Base-by-base conservation (phyloP, 352 stramenopile genomes). In the Globisporangium spinosum region DNA sequence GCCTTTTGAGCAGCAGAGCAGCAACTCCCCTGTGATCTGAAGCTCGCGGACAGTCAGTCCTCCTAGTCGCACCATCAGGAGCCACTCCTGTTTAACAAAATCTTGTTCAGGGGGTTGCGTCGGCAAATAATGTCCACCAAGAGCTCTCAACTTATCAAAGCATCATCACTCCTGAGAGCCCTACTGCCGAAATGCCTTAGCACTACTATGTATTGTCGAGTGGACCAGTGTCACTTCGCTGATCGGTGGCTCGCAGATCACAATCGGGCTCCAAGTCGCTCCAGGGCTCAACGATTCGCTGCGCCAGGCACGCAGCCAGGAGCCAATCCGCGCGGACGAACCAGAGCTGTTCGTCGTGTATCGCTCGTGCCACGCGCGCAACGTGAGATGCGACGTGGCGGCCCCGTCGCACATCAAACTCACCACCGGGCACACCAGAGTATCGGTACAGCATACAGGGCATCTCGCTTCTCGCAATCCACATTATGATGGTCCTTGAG, bases 101-200 rank as follows among this genome's bases (percentile, higher is more conserved):
- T 40, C 34, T 40, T 40, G 12, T 17, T 17, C 38, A 45, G 4
- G 12, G 35, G 47, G 8, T 57, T 57, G 53, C 10, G 53, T 58
- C 53, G 6, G 12, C 53, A n/a, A 58, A 38, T 13, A 23, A 51
- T 51, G 6, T n/a, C 43, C 17, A 23, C 17, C 7, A 1, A 22
- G 43, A 22, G 17, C 43, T 34, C 15, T 15, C 23, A 1, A 34
- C 7, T 20, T 32, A 23, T 38, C 12, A 58, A 5, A 34, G 2
- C 54, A 43, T 59, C 54, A 59, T 38, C 54, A 59, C 25, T 8
- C 15, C 12, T 35, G 54, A 22, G 17, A 59, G 6, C 54, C 25
- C 54, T 59, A 59, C 23, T 58, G 53, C 53, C 20, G 51, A 58
- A 57, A 57, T 57, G 23, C 54, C 27, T 49, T 17, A 10, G 43